Percentiles rank a stretch among this genome's conserved stretches.
Evolutionary conservation across 306 rosid species (phyloP).

Genomic region (Carpinus viminea): DNA sequence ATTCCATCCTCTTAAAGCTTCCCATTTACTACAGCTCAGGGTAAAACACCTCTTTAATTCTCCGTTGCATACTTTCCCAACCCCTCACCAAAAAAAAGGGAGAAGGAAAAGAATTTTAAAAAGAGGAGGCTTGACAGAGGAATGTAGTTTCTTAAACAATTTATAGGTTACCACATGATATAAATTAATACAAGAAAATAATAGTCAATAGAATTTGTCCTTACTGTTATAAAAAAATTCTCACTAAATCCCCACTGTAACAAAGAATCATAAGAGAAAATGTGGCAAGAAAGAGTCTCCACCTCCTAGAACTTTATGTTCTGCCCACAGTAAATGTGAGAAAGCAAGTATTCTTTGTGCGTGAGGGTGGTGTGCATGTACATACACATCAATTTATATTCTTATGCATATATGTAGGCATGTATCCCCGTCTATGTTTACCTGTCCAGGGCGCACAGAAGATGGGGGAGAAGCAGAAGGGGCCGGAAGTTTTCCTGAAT

Average conservation of each 20-base stretch:
- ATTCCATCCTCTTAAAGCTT: not conserved
- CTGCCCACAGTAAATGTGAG: not conserved
- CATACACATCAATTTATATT: too few relatives aligned
- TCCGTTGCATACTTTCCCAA: not conserved
- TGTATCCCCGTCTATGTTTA: conserved; percentile 25
- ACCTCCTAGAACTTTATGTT: conserved; percentile 13
- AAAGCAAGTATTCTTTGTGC: not conserved
- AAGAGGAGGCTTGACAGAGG: not conserved
- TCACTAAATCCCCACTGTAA: not conserved
- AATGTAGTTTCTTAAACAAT: not conserved
- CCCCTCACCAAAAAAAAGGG: not conserved
- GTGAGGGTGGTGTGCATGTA: not conserved
- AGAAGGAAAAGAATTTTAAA: not conserved
- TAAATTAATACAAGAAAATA: not conserved
- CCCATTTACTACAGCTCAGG: not conserved
- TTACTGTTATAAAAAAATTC: not conserved
- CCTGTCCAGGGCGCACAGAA: conserved; percentile 97
- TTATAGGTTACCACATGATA: not conserved
- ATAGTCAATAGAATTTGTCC: not conserved
- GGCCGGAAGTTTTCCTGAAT: conserved; percentile 56
- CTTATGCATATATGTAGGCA: conserved; percentile 16
- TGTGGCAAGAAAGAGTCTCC: conserved; percentile 11
- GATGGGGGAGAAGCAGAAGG: conserved; percentile 59
- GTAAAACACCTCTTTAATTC: not conserved
- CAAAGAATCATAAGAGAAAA: conserved; percentile 19